phyloP scores from a whole-genome alignment of 83 land plant species.

The Picea mariana region DNA sequence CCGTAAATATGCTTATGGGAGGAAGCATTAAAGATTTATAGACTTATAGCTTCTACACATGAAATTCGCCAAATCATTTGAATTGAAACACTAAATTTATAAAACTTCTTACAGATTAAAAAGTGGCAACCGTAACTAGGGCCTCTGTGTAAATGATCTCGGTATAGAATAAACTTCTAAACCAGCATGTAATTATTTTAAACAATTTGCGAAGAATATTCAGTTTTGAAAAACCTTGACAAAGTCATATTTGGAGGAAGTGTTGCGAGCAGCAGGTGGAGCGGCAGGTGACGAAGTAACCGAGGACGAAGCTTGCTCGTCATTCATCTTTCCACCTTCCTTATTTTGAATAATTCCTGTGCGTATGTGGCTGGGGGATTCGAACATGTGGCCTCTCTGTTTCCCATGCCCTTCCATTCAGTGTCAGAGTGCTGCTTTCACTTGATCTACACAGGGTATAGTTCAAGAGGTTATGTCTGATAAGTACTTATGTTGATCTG shows the following conservation, averaged over 20 bases:
- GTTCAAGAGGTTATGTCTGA: too few relatives aligned
- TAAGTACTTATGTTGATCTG: too few relatives aligned
- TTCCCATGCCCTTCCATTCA: conserved; percentile 1
- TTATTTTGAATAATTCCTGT: background rate
- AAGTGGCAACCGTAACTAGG: too few relatives aligned
- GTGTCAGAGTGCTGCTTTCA: too few relatives aligned
- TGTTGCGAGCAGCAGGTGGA: conserved; percentile 60
- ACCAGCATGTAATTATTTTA: background rate
- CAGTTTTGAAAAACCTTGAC: conserved; percentile 64
- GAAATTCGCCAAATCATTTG: too few relatives aligned
- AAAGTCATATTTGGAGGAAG: conserved; percentile 95
- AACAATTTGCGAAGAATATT: background rate
- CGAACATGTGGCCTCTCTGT: conserved; percentile 4
- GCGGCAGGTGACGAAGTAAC: conserved; percentile 16
- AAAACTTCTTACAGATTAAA: too few relatives aligned
- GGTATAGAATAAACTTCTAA: background rate
- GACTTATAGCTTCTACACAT: too few relatives aligned
- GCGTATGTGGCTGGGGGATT: background rate
- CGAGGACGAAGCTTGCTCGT: conserved; percentile 5
- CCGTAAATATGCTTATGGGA: too few relatives aligned
- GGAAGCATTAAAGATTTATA: too few relatives aligned
- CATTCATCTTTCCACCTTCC: background rate
- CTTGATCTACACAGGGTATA: too few relatives aligned
- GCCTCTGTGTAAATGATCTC: background rate
- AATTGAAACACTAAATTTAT: too few relatives aligned